These are phyloP conservation scores for Cnidoscolus chayamansa DNA, from an alignment of 441 rosid genomes.

Conservation along the genomic window DNA sequence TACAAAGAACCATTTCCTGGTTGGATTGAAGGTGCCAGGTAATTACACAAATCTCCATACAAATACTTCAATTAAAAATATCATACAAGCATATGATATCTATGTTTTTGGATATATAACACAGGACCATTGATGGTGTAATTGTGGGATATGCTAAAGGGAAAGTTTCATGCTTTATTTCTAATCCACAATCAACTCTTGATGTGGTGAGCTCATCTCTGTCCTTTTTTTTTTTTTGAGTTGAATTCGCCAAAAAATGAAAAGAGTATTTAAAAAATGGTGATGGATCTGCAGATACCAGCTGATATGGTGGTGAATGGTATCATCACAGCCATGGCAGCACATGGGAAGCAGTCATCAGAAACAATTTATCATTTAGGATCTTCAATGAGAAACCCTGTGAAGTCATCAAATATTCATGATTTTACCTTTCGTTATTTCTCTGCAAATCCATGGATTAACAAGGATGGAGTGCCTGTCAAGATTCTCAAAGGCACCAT, in stretches of 20 bases:
- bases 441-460: constrained; percentile 56
- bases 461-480: constrained; percentile 57
- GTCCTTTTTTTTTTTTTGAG: neutral
- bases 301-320: constrained; percentile 88
- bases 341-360: constrained; percentile 31
- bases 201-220: constrained; percentile 53
- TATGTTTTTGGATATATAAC: too few species aligned
- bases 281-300: constrained; percentile 35
- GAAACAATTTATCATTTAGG: constrained; percentile 62
- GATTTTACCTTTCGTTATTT: constrained; percentile 47
- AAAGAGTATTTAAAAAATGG: neutral
- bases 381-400: constrained; percentile 53
- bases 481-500: constrained; percentile 38
- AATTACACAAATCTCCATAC: neutral
- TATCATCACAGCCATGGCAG: constrained; percentile 50
- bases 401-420: constrained; percentile 35
- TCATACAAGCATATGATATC: too few species aligned
- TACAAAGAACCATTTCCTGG: constrained; percentile 46
- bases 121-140: constrained; percentile 80
- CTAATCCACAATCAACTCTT: constrained; percentile 33
- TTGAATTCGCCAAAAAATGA: neutral
- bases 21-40: constrained; percentile 53
- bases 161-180: constrained; percentile 54
- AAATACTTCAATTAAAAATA: too few species aligned
- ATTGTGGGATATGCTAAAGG: constrained; percentile 73